Conservation (phyloP, 129 eudicot genomes). For the Flaveria brownii region DNA sequence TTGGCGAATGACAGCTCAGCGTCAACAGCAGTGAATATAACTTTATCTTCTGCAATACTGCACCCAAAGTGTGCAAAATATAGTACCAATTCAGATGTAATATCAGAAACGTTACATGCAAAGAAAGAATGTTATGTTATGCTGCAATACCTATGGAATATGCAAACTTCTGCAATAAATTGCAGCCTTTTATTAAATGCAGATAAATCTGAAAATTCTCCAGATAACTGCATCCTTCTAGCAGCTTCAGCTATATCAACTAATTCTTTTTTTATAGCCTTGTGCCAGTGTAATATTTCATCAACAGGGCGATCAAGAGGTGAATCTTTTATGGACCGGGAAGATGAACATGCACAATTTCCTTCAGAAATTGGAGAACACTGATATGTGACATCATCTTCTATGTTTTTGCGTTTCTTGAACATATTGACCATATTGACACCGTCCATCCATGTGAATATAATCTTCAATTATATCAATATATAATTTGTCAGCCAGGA, state of each 20-base stretch:
- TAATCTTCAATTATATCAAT: conserved; percentile 48
- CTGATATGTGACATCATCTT: conserved; percentile 42
- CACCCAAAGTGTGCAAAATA: conserved; percentile 31
- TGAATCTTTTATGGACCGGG: conserved; percentile 43
- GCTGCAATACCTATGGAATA: conserved; percentile 77
- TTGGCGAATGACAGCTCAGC: conserved; percentile 81
- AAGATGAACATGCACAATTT: conserved; percentile 63
- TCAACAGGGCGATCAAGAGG: conserved; percentile 65
- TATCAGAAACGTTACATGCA: neutral
- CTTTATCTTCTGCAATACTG: conserved; percentile 99
- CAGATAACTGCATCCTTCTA: conserved; percentile 70
- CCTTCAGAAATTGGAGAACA: conserved; percentile 31
- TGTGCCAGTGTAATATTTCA: conserved; percentile 96
- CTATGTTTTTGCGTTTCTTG: conserved; percentile 52
- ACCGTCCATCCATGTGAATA: conserved; percentile 97
- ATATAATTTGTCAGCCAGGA: conserved; percentile 28
- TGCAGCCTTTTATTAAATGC: conserved; percentile 84
- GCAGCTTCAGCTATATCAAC: conserved; percentile 90
- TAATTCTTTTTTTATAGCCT: conserved; percentile 78
- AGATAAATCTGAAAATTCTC: conserved; percentile 82
- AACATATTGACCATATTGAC: conserved; percentile 37
- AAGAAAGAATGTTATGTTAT: neutral
- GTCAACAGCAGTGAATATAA: conserved; percentile 95
- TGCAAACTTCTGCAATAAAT: conserved; percentile 95
- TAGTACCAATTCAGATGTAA: conserved; percentile 6